Conservation (phyloP, 2,329 filamentous ascomycete genomes). For the Orbilia ellipsospora region DNA sequence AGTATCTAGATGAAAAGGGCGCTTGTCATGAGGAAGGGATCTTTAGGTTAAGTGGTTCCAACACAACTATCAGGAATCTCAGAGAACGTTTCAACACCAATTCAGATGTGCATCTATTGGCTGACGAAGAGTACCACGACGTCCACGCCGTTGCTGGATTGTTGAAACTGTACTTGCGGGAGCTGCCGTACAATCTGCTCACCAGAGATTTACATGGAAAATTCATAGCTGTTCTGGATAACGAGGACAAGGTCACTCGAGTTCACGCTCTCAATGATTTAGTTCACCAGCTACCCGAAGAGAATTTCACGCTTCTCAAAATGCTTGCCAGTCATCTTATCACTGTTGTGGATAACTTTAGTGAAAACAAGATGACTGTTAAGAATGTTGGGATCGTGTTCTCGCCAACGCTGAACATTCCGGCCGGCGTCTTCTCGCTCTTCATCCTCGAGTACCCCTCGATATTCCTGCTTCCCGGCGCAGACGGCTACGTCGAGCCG, state of each 20-base stretch:
- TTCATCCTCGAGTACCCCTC: slow-evolving; percentile 89
- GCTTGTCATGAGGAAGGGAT: slow-evolving; percentile 91
- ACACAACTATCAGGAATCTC: slow-evolving; percentile 88
- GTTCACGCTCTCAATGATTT: slow-evolving; percentile 79
- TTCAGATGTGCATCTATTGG: slow-evolving; percentile 86
- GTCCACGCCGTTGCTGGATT: slow-evolving; percentile 95
- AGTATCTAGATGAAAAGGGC: slow-evolving; percentile 86
- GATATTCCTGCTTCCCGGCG: slow-evolving; percentile 80
- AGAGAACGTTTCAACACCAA: slow-evolving; percentile 93
- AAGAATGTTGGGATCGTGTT: slow-evolving; percentile 97
- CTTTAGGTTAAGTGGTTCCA: slow-evolving; percentile 96
- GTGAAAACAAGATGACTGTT: slow-evolving; percentile 97
- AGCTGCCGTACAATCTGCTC: slow-evolving; percentile 89
- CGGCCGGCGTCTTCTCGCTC: slow-evolving; percentile 90
- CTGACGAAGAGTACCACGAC: slow-evolving; percentile 87
- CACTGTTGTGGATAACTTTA: slow-evolving; percentile 88
- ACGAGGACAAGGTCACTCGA: slow-evolving; percentile 79
- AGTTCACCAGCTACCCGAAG: slow-evolving; percentile 80
- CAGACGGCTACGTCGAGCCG: slow-evolving; percentile 68
- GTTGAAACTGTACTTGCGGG: slow-evolving; percentile 91
- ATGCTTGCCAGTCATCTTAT: slow-evolving; percentile 90
- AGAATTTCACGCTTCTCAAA: slow-evolving; percentile 83
- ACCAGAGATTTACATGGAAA: slow-evolving; percentile 90
- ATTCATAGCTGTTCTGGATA: slow-evolving; percentile 85
- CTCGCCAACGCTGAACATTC: slow-evolving; percentile 95